Percentiles rank a stretch among this genome's conserved stretches.
Conservation (phyloP, 352 stramenopile genomes). For the Globisporangium megalacanthum region DNA sequence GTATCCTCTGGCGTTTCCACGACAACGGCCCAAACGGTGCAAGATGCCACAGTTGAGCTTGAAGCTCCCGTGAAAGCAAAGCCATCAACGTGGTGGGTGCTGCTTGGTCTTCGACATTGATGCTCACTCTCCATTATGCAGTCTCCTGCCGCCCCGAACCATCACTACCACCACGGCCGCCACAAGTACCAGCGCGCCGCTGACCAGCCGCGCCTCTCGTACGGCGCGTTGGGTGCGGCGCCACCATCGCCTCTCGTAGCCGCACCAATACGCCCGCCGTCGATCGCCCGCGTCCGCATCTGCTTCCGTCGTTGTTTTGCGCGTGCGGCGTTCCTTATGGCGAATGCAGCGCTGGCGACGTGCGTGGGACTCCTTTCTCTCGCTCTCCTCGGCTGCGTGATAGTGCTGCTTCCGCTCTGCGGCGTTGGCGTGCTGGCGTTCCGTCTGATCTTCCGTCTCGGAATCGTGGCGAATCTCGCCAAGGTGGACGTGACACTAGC, state of each 20-base stretch:
- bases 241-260: not conserved
- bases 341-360: conserved; percentile 12
- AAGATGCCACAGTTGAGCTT: too few relatives aligned
- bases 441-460: conserved; percentile 14
- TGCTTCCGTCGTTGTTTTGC: not conserved
- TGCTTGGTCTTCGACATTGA: not conserved
- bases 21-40: too few relatives aligned
- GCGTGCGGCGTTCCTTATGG: conserved; percentile 11
- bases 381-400: conserved; percentile 5
- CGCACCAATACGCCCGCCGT: not conserved
- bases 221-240: conserved; percentile 8
- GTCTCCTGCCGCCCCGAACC: not conserved
- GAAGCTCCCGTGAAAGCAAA: too few relatives aligned
- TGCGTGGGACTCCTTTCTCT: conserved; percentile 8
- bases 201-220: conserved; percentile 11
- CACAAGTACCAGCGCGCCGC: not conserved
- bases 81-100: too few relatives aligned
- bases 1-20: too few relatives aligned
- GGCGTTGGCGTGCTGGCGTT: conserved; percentile 17
- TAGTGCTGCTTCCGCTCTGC: conserved; percentile 15
- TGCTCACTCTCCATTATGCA: not conserved
- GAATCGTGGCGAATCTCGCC: conserved; percentile 10
- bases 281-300: not conserved
- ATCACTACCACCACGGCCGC: conserved; percentile 3
- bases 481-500: conserved; percentile 15